These are phyloP conservation scores for Anthracocystis panici-leucophaei DNA, from an alignment of 1,284 basidiomycete species.

Conservation along the genomic window DNA sequence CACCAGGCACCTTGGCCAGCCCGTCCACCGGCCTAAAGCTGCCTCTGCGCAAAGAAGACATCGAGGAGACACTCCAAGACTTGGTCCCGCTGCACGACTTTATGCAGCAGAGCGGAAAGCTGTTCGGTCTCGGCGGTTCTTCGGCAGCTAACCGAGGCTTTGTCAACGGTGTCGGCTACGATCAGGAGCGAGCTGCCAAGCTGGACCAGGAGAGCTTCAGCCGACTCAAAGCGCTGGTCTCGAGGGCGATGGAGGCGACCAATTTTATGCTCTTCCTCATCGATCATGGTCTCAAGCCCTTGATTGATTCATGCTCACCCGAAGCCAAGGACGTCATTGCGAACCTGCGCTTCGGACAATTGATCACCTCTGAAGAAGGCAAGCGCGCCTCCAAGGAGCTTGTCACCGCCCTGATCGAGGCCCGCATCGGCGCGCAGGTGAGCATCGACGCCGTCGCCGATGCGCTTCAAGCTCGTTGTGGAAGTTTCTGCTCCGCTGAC, in stretches of 20 bases:
- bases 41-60: constrained; percentile 44
- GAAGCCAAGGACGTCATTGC: constrained; percentile 51
- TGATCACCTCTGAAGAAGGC: constrained; percentile 81
- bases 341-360: constrained; percentile 57
- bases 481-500: constrained; percentile 96
- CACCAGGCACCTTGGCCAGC: constrained; percentile 8
- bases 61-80: constrained; percentile 58
- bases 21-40: constrained; percentile 17
- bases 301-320: constrained; percentile 74
- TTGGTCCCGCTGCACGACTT: constrained; percentile 58
- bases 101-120: constrained; percentile 62
- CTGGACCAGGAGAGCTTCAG: constrained; percentile 84
- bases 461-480: constrained; percentile 91
- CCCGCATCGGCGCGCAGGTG: constrained; percentile 94
- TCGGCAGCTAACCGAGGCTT: constrained; percentile 46
- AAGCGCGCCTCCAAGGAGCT: constrained; percentile 82
- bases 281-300: constrained; percentile 89
- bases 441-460: constrained; percentile 97
- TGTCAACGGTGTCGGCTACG: constrained; percentile 36
- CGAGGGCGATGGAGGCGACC: constrained; percentile 75
- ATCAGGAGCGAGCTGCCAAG: constrained; percentile 51
- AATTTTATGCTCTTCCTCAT: constrained; percentile 90
- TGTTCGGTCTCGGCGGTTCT: constrained; percentile 57
- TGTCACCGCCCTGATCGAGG: constrained; percentile 84
- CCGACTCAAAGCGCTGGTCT: constrained; percentile 80